Conservation (phyloP, 2,329 filamentous ascomycete species). For the Colletotrichum lindemuthianum region DNA sequence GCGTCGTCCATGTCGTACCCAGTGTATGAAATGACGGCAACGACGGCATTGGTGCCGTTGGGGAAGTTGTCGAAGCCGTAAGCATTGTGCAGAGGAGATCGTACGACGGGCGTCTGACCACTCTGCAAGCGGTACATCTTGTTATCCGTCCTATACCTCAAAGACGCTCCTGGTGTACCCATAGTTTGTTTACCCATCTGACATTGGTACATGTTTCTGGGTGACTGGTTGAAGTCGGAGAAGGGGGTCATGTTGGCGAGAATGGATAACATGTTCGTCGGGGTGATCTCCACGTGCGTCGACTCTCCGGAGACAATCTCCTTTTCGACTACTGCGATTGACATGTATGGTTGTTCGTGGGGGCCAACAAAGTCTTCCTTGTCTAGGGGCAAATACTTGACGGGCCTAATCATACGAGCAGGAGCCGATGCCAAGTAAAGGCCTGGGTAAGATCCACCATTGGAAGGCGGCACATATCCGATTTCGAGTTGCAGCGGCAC, state of each 20-base stretch:
- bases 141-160: slow-evolving; percentile 92
- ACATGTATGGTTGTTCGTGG: slow-evolving; percentile 98
- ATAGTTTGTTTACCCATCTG: slow-evolving; percentile 99
- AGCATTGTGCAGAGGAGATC: slow-evolving; percentile 91
- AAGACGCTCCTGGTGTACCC: slow-evolving; percentile 90
- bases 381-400: slow-evolving; percentile 89
- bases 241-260: slow-evolving; percentile 99
- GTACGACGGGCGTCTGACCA: slow-evolving; percentile 93
- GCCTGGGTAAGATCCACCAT: slow-evolving; percentile 94
- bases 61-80: slow-evolving; percentile 99
- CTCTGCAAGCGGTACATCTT: slow-evolving; percentile 96
- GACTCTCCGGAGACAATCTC: slow-evolving; percentile 90
- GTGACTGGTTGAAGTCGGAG: slow-evolving; percentile 98
- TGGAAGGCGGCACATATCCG: slow-evolving; percentile 87
- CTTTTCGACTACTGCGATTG: slow-evolving; percentile 88
- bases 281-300: slow-evolving; percentile 92
- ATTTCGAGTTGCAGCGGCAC: slow-evolving; percentile 90
- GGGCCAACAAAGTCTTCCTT: slow-evolving; percentile 90
- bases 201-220: slow-evolving; percentile 99
- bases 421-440: slow-evolving; percentile 91
- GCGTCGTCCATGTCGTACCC: slow-evolving; percentile 99
- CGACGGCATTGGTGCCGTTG: slow-evolving; percentile 93
- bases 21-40: slow-evolving; percentile 98
- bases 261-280: slow-evolving; percentile 97
- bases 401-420: slow-evolving; percentile 87